Conservation (phyloP, 441 rosid species). For the Erodium texanum region DNA sequence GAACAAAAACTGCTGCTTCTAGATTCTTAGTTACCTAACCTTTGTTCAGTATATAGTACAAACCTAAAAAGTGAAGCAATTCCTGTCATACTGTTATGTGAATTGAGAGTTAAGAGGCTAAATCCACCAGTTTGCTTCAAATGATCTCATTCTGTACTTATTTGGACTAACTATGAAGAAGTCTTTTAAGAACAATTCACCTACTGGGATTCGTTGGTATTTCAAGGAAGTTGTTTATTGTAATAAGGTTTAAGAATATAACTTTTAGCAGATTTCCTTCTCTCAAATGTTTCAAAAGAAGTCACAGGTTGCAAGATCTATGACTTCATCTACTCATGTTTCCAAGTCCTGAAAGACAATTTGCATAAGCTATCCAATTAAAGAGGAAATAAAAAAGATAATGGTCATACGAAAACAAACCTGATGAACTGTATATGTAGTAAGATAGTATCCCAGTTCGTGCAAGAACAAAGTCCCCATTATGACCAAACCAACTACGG, state of each 20-base stretch:
- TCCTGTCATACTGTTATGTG: not conserved
- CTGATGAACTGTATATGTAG: slow-evolving; percentile 83
- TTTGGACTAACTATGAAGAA: too few relatives aligned
- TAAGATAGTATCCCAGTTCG: slow-evolving; percentile 73
- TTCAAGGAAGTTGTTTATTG: not conserved
- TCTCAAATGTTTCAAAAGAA: not conserved
- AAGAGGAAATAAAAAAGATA: not conserved
- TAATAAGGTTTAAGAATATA: not conserved
- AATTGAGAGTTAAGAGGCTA: too few relatives aligned
- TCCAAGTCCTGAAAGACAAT: not conserved
- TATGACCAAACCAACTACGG: not conserved
- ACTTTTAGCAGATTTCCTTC: not conserved
- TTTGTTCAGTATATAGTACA: slow-evolving; percentile 2
- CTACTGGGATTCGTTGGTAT: not conserved
- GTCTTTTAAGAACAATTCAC: not conserved
- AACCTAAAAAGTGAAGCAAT: not conserved
- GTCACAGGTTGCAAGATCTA: slow-evolving; percentile 2
- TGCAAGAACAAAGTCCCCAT: slow-evolving; percentile 83
- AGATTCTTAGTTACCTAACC: slow-evolving; percentile 2
- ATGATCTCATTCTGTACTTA: too few relatives aligned
- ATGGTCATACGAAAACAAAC: slow-evolving; percentile 26
- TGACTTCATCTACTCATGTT: not conserved
- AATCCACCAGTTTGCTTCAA: too few relatives aligned
- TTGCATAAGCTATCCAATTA: not conserved
- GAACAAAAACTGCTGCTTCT: not conserved